Evolutionary conservation across 2,329 filamentous ascomycete genomes (phyloP).

Genomic region (Sarocladium oryzae): DNA sequence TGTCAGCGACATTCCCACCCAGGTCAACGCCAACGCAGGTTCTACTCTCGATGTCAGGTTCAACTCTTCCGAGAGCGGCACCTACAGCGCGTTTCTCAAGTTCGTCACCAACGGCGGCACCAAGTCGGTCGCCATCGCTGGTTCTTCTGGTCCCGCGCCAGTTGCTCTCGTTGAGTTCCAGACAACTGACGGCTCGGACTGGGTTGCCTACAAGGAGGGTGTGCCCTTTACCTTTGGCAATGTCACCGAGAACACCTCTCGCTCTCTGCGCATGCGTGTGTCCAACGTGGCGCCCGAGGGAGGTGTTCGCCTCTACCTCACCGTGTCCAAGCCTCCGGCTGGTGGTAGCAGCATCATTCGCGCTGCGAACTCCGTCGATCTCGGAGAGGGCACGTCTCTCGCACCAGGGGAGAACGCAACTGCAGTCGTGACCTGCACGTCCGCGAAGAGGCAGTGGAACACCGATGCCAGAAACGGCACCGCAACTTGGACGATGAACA

Average conservation of each 20-base stretch:
- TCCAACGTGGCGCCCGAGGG: slow-evolving; percentile 43
- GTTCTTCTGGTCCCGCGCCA: slow-evolving; percentile 41
- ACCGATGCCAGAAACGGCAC: slow-evolving; percentile 39
- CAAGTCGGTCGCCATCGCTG: slow-evolving; percentile 40
- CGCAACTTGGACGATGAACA: slow-evolving; percentile 51
- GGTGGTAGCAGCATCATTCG: slow-evolving; percentile 47
- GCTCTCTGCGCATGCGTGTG: slow-evolving; percentile 42
- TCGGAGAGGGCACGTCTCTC: slow-evolving; percentile 49
- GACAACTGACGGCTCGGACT: slow-evolving; percentile 40
- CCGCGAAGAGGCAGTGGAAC: slow-evolving; percentile 52
- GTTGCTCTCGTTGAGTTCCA: slow-evolving; percentile 49
- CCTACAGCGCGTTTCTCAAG: slow-evolving; percentile 41
- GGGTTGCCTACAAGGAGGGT: slow-evolving; percentile 38
- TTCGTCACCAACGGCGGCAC: slow-evolving; percentile 43
- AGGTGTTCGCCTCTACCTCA: slow-evolving; percentile 43
- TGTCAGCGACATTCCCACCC: slow-evolving; percentile 38
- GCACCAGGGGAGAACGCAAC: slow-evolving; percentile 42
- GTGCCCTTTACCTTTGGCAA: slow-evolving; percentile 48
- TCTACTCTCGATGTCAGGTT: slow-evolving; percentile 40
- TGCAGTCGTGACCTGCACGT: slow-evolving; percentile 47
- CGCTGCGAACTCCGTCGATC: slow-evolving; percentile 48
- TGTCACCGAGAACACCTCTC: slow-evolving; percentile 44
- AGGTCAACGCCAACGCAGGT: slow-evolving; percentile 32
- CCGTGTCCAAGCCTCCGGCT: slow-evolving; percentile 56
- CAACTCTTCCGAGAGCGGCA: slow-evolving; percentile 37